Base-by-base conservation (phyloP, 371 early-diverging fungal species). In the Mortierella sp. region DNA sequence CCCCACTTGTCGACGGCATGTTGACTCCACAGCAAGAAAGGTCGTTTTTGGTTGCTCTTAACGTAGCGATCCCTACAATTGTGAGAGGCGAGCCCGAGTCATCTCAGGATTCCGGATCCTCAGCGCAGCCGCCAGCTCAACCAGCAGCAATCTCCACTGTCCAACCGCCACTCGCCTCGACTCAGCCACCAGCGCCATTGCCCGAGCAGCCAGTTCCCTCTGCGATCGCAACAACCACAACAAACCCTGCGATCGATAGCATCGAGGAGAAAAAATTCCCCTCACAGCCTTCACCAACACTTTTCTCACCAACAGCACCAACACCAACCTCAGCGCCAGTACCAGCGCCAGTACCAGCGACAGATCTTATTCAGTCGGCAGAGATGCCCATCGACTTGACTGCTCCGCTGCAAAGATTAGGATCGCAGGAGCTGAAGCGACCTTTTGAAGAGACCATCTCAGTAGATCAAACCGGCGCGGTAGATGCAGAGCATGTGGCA, bases 361-460 rank as follows among this genome's bases (percentile, higher is more conserved):
- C 43, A 40, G 10, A 16, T 10, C 2, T 19, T 21, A 40, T 6
- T 8, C 34, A 34, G 16, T 8, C 2, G 10, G 37, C 64, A 21
- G 64, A 19, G 40, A 24, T 31, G 1, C 24, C 64, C 16, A 9
- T 21, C 31, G 21, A 9, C 24, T 34, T 8, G 2, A 14, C 21
- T 8, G 24, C 37, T 40, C 9, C 21, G 16, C 24, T 37, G 37
- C 8, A 64, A 40, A 31, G 53, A 64, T 37, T 34, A 2, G 64
- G 64, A 64, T 64, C 64, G 34, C 64, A 64, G 31, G 64, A 37
- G 37, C 19, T 64, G 34, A 64, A 64, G 64, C 64, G 64, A 37
- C 37, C 64, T 64, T 19, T 64, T 21, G 64, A 64, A 37, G 64
- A 37, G 37, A 34, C 64, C 4, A 40, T 24, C 6, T 14, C 64